Conservation (phyloP, 345 rosid species). For the Hibiscus tridactylites region DNA sequence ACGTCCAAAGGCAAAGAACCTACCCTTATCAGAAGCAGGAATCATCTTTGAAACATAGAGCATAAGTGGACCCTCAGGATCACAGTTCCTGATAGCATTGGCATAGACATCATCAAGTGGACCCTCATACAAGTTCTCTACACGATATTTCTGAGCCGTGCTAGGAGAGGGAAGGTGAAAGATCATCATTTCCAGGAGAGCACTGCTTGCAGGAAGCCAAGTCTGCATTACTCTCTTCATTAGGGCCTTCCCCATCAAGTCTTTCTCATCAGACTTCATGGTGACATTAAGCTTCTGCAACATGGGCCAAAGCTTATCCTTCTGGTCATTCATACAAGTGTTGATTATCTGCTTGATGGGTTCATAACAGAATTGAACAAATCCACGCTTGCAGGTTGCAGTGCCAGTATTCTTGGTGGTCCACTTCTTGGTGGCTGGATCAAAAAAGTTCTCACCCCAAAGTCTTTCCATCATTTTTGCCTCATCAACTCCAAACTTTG, state of each 20-base stretch:
- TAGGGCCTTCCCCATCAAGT: slow-evolving; percentile 58
- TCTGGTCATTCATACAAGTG: slow-evolving; percentile 54
- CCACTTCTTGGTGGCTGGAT: slow-evolving; percentile 74
- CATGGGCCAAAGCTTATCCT: slow-evolving; percentile 74
- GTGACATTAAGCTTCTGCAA: slow-evolving; percentile 43
- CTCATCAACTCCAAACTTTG: slow-evolving; percentile 67
- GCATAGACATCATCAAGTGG: slow-evolving; percentile 38
- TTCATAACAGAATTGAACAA: slow-evolving; percentile 74
- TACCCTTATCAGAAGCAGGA: slow-evolving; percentile 73
- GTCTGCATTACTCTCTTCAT: slow-evolving; percentile 82
- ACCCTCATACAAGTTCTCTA: slow-evolving; percentile 63
- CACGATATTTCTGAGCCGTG: slow-evolving; percentile 48
- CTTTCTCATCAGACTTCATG: slow-evolving; percentile 65
- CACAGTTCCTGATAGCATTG: slow-evolving; percentile 54
- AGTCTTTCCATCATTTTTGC: slow-evolving; percentile 74
- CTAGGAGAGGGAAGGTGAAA: slow-evolving; percentile 45
- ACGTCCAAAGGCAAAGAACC: slow-evolving; percentile 75
- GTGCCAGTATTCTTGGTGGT: slow-evolving; percentile 57
- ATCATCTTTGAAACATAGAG: slow-evolving; percentile 77
- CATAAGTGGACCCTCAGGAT: slow-evolving; percentile 70
- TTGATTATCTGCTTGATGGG: slow-evolving; percentile 55
- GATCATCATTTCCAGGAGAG: slow-evolving; percentile 68
- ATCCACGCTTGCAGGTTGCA: slow-evolving; percentile 64
- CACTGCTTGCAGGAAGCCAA: slow-evolving; percentile 47
- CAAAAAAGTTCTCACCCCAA: slow-evolving; percentile 77